Evolutionary conservation across 2,329 filamentous ascomycete genomes (phyloP).

Genomic region (Nothophaeocryptopus gaeumannii): DNA sequence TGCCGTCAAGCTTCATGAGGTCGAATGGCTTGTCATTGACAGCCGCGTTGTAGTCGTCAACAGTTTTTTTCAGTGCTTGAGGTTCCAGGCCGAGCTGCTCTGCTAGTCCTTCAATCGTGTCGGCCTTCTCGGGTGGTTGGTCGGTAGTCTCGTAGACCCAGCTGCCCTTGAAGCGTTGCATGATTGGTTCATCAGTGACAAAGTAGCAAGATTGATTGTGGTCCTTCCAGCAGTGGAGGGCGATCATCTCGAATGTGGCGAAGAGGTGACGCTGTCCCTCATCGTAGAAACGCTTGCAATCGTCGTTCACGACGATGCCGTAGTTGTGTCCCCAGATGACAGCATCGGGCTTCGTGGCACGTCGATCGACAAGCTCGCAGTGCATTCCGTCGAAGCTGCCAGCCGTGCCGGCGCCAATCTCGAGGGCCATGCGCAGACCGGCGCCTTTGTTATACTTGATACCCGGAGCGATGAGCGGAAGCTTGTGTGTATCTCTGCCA

Average conservation of each 20-base stretch:
- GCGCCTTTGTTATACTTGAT: slow-evolving; percentile 42
- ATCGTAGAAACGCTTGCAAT: slow-evolving; percentile 73
- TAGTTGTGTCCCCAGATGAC: slow-evolving; percentile 44
- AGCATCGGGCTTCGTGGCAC: slow-evolving; percentile 42
- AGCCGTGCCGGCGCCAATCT: slow-evolving; percentile 41
- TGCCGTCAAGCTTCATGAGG: slow-evolving; percentile 43
- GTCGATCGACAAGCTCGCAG: slow-evolving; percentile 43
- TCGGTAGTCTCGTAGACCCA: slow-evolving; percentile 47
- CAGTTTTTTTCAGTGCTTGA: slow-evolving; percentile 38
- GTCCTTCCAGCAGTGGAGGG: slow-evolving; percentile 41
- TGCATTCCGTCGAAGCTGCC: slow-evolving; percentile 45
- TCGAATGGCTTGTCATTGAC: slow-evolving; percentile 42
- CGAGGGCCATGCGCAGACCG: slow-evolving; percentile 42
- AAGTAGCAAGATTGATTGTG: slow-evolving; percentile 44
- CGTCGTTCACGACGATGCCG: slow-evolving; percentile 44
- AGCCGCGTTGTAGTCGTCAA: slow-evolving; percentile 41
- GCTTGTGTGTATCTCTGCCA: slow-evolving; percentile 38
- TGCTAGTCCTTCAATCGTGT: slow-evolving; percentile 42
- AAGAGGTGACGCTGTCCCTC: slow-evolving; percentile 77
- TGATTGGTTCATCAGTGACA: slow-evolving; percentile 42
- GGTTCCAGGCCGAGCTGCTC: slow-evolving; percentile 40
- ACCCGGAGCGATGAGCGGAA: slow-evolving; percentile 43
- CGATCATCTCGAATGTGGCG: slow-evolving; percentile 45
- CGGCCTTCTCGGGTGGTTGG: slow-evolving; percentile 39
- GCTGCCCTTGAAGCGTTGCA: slow-evolving; percentile 42